Evolutionary conservation across 1,284 basidiomycete species (phyloP), one percentile per base, ranked within the genome.

Genomic region (Phlebopus sp.): DNA sequence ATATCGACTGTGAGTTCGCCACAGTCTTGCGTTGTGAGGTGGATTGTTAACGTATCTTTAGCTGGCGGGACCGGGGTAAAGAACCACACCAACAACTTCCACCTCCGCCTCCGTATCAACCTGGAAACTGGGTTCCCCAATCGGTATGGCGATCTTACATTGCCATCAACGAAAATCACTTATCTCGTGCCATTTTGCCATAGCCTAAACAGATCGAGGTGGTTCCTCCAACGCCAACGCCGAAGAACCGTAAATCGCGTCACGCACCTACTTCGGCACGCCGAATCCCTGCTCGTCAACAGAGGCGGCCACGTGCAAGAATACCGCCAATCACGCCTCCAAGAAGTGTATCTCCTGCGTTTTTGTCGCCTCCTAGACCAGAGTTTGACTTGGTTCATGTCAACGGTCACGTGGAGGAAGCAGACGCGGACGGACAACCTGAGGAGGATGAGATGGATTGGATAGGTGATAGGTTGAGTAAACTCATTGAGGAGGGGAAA

Each of bases 61-160:
- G 62, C 56, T 89, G 87, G 86, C 76, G 81, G 67, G 81, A 85
- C 64, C 78, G 84, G 53, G 81, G 84, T 59, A 84, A 78, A 69
- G 72, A 76, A 54, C 56, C 65, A 41, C 66, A 69, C 45, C 58
- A 55, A 42, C 59, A 3, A 23, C 21, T 61, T 29, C 66, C 75
- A 40, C 76, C 79, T 29, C 82, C 82, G 30, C 81, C 82, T 27
- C 81, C 82, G 2, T 84, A 84, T 58, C 77, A 84, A 59, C 76
- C 81, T 58, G 77, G 78, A 27, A 75, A 77, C 58, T 84, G 81
- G 81, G 64, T 70, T 31, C 47, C 51, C 35, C 58, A 54, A 54
- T 54, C 32, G 39, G 58, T 62, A 51, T 3, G 59, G 13, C 42
- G 30, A 17, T 36, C 8, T 10, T 4, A 23, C 13, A 2, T 2